phyloP scores from a whole-genome alignment of 371 early-diverging fungal genomes.

The Apophysomyces ossiformis region DNA sequence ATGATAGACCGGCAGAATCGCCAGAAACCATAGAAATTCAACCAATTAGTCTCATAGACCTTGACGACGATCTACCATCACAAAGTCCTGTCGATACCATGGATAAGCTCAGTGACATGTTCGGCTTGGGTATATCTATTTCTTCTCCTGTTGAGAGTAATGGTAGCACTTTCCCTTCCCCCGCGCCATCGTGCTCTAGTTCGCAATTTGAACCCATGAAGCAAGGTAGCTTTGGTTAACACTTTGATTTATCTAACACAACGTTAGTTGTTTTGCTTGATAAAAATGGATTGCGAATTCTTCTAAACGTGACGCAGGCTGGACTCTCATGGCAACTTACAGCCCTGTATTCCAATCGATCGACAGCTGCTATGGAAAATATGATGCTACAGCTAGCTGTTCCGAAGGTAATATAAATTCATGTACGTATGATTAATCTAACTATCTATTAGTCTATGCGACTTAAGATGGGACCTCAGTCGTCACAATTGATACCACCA shows the following conservation, averaged over 20 bases:
- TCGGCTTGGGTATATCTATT: slow-evolving; percentile 18
- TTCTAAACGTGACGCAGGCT: slow-evolving; percentile 38
- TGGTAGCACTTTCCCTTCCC: slow-evolving; percentile 13
- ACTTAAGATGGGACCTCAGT: slow-evolving; percentile 66
- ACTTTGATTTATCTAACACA: neutral
- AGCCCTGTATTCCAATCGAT: slow-evolving; percentile 56
- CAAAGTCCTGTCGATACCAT: slow-evolving; percentile 16
- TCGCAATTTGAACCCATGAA: neutral
- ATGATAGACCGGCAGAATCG: slow-evolving; percentile 38
- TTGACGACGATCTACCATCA: slow-evolving; percentile 51
- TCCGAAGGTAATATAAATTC: slow-evolving; percentile 45
- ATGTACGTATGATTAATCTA: neutral
- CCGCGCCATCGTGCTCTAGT: slow-evolving; percentile 21
- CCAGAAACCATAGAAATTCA: slow-evolving; percentile 16
- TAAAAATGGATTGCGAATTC: slow-evolving; percentile 66
- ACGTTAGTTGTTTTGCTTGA: slow-evolving; percentile 55
- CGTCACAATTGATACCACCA: slow-evolving; percentile 59
- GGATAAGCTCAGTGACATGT: slow-evolving; percentile 31
- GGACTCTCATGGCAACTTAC: slow-evolving; percentile 28
- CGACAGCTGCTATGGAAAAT: slow-evolving; percentile 55
- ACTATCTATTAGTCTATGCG: slow-evolving; percentile 53
- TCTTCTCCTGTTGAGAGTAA: neutral
- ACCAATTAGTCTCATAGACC: slow-evolving; percentile 63
- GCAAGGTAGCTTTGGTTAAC: slow-evolving; percentile 1
- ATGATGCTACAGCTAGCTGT: slow-evolving; percentile 56